These are phyloP conservation scores for Chaetomiaceae sp. DNA, from an alignment of 2,329 filamentous ascomycete species.

Conservation along the genomic window DNA sequence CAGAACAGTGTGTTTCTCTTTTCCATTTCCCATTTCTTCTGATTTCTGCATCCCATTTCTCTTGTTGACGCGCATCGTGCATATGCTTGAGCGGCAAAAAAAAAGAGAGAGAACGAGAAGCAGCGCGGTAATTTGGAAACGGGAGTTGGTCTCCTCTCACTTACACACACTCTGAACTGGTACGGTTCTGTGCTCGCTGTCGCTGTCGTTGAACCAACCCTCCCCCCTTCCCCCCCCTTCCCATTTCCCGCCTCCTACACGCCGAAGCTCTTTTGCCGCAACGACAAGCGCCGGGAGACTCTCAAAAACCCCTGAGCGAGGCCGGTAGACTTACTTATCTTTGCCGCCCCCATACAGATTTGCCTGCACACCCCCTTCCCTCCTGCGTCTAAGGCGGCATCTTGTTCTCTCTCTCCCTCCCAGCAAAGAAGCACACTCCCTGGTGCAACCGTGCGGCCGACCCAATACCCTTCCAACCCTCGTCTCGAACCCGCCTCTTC, in stretches of 20 bases:
- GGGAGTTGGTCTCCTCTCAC: constrained; percentile 5
- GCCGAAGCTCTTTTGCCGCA: constrained; percentile 28
- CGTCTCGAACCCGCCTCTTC: constrained; percentile 25
- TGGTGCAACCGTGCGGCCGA: no score
- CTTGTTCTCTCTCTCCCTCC: constrained; percentile 15
- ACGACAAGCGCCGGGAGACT: constrained; percentile 35
- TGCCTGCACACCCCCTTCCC: constrained; percentile 19
- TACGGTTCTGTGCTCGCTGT: neutral
- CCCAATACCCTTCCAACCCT: constrained; percentile 20
- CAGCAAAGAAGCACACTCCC: no score
- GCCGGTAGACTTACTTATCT: constrained; percentile 26
- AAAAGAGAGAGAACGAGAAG: constrained; percentile 5
- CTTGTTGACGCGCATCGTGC: constrained; percentile 12
- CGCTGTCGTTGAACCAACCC: constrained; percentile 4
- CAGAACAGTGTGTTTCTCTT: constrained; percentile 19
- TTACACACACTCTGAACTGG: neutral
- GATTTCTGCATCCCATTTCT: constrained; percentile 14
- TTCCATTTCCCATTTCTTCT: constrained; percentile 16
- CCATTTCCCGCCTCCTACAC: no score
- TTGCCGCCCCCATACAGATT: constrained; percentile 33
- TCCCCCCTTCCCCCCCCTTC: no score
- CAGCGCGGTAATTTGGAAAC: constrained; percentile 2
- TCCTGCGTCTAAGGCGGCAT: constrained; percentile 30
- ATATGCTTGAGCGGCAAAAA: constrained; percentile 11
- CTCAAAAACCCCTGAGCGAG: constrained; percentile 20